These are phyloP conservation scores for Lodderomyces theae DNA, from an alignment of 1,139 yeast species.

Conservation along the genomic window DNA sequence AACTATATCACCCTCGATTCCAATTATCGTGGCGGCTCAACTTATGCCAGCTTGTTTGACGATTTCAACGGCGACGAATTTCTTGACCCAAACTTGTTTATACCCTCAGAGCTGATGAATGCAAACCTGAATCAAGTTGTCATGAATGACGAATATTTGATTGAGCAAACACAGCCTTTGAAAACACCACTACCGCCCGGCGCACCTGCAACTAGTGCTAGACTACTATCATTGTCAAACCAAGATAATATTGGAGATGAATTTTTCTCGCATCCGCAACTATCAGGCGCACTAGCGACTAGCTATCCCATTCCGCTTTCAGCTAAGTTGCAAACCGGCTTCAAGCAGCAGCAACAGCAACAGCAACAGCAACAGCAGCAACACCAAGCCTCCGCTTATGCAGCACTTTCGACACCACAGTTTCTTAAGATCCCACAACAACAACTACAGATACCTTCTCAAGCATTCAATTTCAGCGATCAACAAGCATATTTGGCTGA, in stretches of 20 bases:
- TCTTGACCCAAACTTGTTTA: slow-evolving; percentile 29
- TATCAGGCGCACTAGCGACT: not conserved
- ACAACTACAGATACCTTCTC: not conserved
- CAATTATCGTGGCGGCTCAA: slow-evolving; percentile 23
- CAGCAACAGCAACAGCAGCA: not conserved
- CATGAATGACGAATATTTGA: slow-evolving; percentile 43
- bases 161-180: slow-evolving; percentile 48
- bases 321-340: slow-evolving; percentile 4
- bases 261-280: slow-evolving; percentile 1
- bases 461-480: not conserved
- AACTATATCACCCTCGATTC: slow-evolving; percentile 39
- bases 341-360: not conserved
- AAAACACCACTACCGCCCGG: slow-evolving; percentile 24
- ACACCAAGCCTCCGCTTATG: not conserved
- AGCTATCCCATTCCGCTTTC: slow-evolving; percentile 5
- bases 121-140: slow-evolving; percentile 29
- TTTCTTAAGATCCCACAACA: slow-evolving; percentile 1
- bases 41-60: slow-evolving; percentile 21
- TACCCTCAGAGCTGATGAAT: slow-evolving; percentile 13
- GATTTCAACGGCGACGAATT: slow-evolving; percentile 26
- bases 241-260: slow-evolving; percentile 6
- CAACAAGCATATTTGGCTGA: not conserved
- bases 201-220: slow-evolving; percentile 10
- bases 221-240: slow-evolving; percentile 9
- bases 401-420: not conserved